These are phyloP conservation scores for Diaporthe australafricana DNA, from an alignment of 2,329 filamentous ascomycete genomes.

Conservation along the genomic window DNA sequence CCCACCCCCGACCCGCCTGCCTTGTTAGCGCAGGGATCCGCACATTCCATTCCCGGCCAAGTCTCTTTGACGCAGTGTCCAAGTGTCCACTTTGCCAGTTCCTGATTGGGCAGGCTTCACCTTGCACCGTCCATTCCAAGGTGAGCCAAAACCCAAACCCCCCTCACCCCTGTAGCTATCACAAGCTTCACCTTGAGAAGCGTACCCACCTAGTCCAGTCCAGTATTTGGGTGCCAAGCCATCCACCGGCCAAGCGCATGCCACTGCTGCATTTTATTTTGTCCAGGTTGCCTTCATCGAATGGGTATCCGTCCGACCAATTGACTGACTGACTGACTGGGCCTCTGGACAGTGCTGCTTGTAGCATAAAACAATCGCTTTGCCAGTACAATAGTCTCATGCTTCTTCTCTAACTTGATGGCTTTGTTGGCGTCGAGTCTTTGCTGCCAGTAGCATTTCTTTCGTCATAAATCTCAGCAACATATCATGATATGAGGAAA, in stretches of 20 bases:
- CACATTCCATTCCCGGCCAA: conserved; percentile 30
- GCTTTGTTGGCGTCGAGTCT: conserved; percentile 29
- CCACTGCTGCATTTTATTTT: conserved; percentile 2
- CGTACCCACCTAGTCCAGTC: background rate
- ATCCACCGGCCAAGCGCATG: background rate
- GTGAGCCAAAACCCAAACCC: conserved; percentile 11
- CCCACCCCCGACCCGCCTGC: conserved; percentile 28
- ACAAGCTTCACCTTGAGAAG: conserved; percentile 18
- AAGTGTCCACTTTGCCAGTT: conserved; percentile 25
- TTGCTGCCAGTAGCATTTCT: conserved; percentile 33
- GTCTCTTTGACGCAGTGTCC: conserved; percentile 26
- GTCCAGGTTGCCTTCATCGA: background rate
- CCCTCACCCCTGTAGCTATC: conserved; percentile 20
- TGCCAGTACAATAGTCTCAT: conserved; percentile 13
- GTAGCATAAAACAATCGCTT: conserved; percentile 2
- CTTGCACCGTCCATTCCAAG: conserved; percentile 21
- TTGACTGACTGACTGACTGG: background rate
- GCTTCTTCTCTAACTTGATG: conserved; percentile 32
- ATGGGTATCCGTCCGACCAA: background rate
- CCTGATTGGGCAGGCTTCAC: conserved; percentile 23
- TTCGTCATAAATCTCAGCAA: background rate
- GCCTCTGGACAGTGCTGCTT: conserved; percentile 1
- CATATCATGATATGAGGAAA: conserved; percentile 52
- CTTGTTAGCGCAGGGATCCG: conserved; percentile 31
- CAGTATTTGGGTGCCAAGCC: background rate